Percentiles rank a stretch among this genome's conserved stretches.
phyloP scores from a whole-genome alignment of 2,329 filamentous ascomycete species.

The Chaetomiaceae sp. region DNA sequence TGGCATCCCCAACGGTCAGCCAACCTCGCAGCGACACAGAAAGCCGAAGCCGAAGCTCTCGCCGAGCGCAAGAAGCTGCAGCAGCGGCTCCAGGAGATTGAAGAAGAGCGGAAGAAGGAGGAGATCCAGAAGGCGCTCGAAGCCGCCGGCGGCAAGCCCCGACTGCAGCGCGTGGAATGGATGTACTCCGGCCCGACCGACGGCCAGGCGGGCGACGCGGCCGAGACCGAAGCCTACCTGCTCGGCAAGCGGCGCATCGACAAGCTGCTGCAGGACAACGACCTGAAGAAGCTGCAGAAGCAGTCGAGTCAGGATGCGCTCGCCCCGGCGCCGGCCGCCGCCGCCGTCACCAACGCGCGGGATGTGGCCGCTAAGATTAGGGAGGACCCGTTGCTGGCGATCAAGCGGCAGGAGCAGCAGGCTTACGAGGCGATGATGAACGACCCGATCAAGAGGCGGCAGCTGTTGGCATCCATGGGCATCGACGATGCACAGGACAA shows the following conservation, averaged over 20 bases:
- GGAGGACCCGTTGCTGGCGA: conserved; percentile 86
- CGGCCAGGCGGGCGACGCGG: conserved; percentile 69
- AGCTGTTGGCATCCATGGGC: conserved; percentile 62
- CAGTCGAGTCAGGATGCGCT: conserved; percentile 56
- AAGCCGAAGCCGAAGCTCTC: conserved; percentile 83
- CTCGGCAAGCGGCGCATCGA: conserved; percentile 92
- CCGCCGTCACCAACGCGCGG: conserved; percentile 58
- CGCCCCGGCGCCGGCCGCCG: conserved; percentile 61
- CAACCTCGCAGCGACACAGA: conserved; percentile 63
- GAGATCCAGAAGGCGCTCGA: conserved; percentile 89
- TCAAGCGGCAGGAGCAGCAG: conserved; percentile 86
- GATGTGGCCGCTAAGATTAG: conserved; percentile 84
- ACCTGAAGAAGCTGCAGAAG: conserved; percentile 74
- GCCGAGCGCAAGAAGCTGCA: conserved; percentile 93
- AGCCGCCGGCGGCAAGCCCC: conserved; percentile 75
- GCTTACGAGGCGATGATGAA: conserved; percentile 78
- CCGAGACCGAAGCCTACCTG: conserved; percentile 91
- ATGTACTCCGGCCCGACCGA: conserved; percentile 90
- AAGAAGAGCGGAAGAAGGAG: conserved; percentile 88
- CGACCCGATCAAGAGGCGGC: conserved; percentile 63
- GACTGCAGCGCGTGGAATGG: conserved; percentile 82
- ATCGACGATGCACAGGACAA: conserved; percentile 44
- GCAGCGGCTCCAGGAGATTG: conserved; percentile 85
- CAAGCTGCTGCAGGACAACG: conserved; percentile 70
- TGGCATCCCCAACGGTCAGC: conserved; percentile 89